Evolutionary conservation across 1,284 basidiomycete species (phyloP).

Genomic region (Meripilus lineatus): DNA sequence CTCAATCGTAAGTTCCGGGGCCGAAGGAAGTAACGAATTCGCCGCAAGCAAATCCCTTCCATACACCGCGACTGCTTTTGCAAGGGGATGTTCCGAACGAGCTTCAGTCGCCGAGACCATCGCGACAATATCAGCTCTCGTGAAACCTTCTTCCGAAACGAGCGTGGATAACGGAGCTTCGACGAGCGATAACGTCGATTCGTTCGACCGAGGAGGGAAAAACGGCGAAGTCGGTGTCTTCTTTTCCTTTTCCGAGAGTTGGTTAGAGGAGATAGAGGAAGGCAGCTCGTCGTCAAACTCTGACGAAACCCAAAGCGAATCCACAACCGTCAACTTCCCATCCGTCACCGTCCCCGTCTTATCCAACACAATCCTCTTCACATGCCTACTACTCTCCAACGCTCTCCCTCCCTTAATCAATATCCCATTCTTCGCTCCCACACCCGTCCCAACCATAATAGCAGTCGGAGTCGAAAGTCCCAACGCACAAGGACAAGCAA

Average conservation of each 20-base stretch:
- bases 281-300: slow-evolving; percentile 39
- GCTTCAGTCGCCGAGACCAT: slow-evolving; percentile 87
- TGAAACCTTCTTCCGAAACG: slow-evolving; percentile 54
- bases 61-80: slow-evolving; percentile 84
- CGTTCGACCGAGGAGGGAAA: too few species aligned
- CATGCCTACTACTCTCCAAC: slow-evolving; percentile 83
- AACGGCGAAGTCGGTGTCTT: too few species aligned
- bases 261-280: too few species aligned
- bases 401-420: slow-evolving; percentile 97
- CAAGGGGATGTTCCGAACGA: slow-evolving; percentile 93
- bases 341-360: slow-evolving; percentile 98
- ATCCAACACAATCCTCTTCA: slow-evolving; percentile 86
- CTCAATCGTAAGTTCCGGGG: slow-evolving; percentile 40
- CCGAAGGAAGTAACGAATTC: slow-evolving; percentile 16
- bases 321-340: slow-evolving; percentile 76
- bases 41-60: slow-evolving; percentile 64
- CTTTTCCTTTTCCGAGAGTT: too few species aligned
- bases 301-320: slow-evolving; percentile 70
- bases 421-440: slow-evolving; percentile 96
- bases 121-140: slow-evolving; percentile 65
- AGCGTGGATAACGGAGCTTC: slow-evolving; percentile 41
- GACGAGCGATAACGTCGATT: slow-evolving; percentile 17
- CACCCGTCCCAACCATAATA: slow-evolving; percentile 99
- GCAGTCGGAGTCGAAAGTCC: slow-evolving; percentile 97
- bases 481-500: slow-evolving; percentile 97